Percentiles rank a stretch among this genome's conserved stretches.
These are phyloP conservation scores for Ophioceras dolichostomum DNA, from an alignment of 2,329 filamentous ascomycete genomes.

Conservation along the genomic window DNA sequence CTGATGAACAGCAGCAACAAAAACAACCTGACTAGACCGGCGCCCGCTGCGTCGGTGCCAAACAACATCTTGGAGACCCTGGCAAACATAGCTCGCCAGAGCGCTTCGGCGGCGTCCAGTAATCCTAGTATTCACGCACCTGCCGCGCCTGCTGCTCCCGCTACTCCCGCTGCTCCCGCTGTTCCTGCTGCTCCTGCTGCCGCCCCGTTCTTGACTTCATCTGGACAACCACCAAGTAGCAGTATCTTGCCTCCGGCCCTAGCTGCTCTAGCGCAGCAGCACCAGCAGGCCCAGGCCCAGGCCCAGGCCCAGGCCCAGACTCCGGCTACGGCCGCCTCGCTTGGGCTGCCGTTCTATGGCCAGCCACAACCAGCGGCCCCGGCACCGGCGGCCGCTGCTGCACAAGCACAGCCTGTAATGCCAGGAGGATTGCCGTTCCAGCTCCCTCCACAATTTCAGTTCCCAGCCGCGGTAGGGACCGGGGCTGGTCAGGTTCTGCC, in stretches of 20 bases:
- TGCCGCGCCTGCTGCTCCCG: conserved; percentile 5
- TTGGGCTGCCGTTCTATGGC: conserved; percentile 13
- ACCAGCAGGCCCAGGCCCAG: conserved; percentile 8
- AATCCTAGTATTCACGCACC: conserved; percentile 26
- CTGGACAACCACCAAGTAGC: conserved; percentile 1
- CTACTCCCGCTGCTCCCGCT: conserved; percentile 11
- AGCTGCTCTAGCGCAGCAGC: not conserved
- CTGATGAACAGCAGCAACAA: conserved; percentile 16
- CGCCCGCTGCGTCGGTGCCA: conserved; percentile 28
- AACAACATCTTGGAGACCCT: conserved; percentile 68
- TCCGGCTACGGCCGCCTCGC: conserved; percentile 14
- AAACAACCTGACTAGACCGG: conserved; percentile 17
- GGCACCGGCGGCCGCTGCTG: conserved; percentile 14
- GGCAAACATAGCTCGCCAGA: conserved; percentile 70
- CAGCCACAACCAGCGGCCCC: conserved; percentile 28
- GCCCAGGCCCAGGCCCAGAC: conserved; percentile 12
- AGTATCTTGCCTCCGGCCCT: conserved; percentile 1
- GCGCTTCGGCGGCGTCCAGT: conserved; percentile 35
- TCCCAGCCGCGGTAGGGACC: no score
- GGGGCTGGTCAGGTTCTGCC: no score
- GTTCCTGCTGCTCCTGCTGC: conserved; percentile 20
- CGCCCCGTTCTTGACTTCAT: conserved; percentile 6
- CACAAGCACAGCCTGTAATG: conserved; percentile 45
- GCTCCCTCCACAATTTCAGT: conserved; percentile 12
- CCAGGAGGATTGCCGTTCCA: conserved; percentile 22